These are phyloP conservation scores for Coemansia sp. DNA, from an alignment of 192 early-diverging fungal genomes.

Conservation along the genomic window DNA sequence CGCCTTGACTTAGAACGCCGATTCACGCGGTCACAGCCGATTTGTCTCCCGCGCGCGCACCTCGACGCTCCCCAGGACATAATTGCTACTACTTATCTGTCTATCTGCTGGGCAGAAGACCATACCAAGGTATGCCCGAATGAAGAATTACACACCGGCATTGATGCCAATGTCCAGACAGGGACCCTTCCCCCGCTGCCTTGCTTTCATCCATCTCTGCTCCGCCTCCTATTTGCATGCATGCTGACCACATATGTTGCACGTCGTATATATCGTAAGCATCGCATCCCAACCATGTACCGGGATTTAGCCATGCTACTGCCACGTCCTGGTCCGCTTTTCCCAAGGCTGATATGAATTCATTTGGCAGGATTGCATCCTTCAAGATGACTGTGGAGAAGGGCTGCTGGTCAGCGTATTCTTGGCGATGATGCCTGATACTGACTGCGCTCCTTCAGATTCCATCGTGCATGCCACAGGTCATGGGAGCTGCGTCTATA, in stretches of 20 bases:
- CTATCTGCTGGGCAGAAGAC: conserved; percentile 11
- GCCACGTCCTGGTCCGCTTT: background rate
- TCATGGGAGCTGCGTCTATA: background rate
- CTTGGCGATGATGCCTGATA: background rate
- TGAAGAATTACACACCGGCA: background rate
- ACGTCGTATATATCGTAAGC: background rate
- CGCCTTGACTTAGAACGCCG: background rate
- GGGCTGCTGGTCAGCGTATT: background rate
- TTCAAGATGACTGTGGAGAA: no score
- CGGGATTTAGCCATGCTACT: background rate
- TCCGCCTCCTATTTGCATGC: background rate
- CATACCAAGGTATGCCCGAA: conserved; percentile 4
- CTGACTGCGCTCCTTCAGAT: background rate
- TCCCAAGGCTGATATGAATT: background rate
- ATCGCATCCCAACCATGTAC: background rate
- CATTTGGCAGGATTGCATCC: background rate
- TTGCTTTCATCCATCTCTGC: background rate
- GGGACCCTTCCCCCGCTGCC: background rate
- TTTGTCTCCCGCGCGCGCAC: no score
- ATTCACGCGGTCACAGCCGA: background rate
- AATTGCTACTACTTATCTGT: background rate
- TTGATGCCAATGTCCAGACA: background rate
- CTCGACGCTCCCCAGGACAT: no score
- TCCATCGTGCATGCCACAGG: background rate
- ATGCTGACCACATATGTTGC: background rate